phyloP scores from a whole-genome alignment of 805 yeast genomes.

The Starmerella ratchasimensis region DNA sequence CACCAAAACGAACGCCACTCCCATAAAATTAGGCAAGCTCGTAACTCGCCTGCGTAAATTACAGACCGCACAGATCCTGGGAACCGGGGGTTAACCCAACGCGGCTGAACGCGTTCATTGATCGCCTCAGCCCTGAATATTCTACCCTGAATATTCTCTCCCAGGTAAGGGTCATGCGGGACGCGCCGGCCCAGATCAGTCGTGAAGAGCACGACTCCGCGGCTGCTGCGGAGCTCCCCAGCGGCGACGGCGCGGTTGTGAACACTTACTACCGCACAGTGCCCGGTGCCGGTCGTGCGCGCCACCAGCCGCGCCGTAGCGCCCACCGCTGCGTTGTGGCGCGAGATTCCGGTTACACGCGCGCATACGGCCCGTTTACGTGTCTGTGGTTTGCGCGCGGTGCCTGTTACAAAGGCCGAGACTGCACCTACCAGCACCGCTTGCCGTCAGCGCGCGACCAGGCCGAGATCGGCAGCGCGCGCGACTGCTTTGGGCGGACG shows the following conservation, averaged over 20 bases:
- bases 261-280: slow-evolving; percentile 83
- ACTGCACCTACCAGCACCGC: slow-evolving; percentile 67
- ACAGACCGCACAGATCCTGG: too few species aligned
- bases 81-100: too few species aligned
- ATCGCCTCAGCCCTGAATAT: too few species aligned
- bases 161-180: too few species aligned
- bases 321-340: slow-evolving; percentile 46
- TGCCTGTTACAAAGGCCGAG: slow-evolving; percentile 62
- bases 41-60: too few species aligned
- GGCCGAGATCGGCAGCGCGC: slow-evolving; percentile 37
- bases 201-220: too few species aligned
- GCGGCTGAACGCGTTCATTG: too few species aligned
- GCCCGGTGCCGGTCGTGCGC: slow-evolving; percentile 56
- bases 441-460: slow-evolving; percentile 51
- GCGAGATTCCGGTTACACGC: slow-evolving; percentile 62
- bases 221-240: too few species aligned
- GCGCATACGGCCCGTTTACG: slow-evolving; percentile 35
- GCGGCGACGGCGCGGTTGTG: slow-evolving; percentile 39
- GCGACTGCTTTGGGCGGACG: slow-evolving; percentile 89
- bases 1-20: too few species aligned
- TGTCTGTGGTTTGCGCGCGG: slow-evolving; percentile 87
- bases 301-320: slow-evolving; percentile 30
- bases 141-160: too few species aligned
- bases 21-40: too few species aligned
- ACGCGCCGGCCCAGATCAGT: too few species aligned